Percentiles rank a stretch among this genome's conserved stretches.
phyloP scores from a whole-genome alignment of 768 basidiomycete species.

The Saitozyma podzolica region DNA sequence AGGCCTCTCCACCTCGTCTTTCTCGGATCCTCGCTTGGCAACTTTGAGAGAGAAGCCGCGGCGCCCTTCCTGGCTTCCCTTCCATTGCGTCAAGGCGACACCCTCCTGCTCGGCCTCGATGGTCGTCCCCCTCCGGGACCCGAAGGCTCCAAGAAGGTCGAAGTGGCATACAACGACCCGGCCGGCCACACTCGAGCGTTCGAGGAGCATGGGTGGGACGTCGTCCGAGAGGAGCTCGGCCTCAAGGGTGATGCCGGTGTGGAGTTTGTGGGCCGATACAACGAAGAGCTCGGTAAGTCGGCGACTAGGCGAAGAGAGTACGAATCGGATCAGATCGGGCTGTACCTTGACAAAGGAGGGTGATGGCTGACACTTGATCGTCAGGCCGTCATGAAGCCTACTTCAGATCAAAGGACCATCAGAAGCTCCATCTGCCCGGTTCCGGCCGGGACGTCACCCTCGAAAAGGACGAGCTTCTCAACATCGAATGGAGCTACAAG shows the following conservation, averaged over 20 bases:
- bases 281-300: constrained; percentile 38
- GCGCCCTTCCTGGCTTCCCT: constrained; percentile 72
- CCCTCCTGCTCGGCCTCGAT: constrained; percentile 86
- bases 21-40: constrained; percentile 87
- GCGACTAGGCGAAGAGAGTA: neutral
- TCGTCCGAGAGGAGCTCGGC: constrained; percentile 68
- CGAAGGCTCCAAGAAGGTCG: constrained; percentile 68
- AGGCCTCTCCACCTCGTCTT: constrained; percentile 79
- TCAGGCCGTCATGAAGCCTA: constrained; percentile 76
- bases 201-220: constrained; percentile 80
- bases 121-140: constrained; percentile 58
- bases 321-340: neutral
- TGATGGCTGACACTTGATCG: too few relatives aligned
- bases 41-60: constrained; percentile 73
- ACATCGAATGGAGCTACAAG: constrained; percentile 86
- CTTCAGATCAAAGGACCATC: constrained; percentile 66
- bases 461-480: constrained; percentile 70
- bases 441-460: constrained; percentile 57
- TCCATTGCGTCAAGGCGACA: constrained; percentile 74
- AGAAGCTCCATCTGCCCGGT: constrained; percentile 57
- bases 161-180: constrained; percentile 81
- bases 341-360: too few relatives aligned
- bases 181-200: constrained; percentile 71
- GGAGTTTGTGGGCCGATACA: constrained; percentile 47
- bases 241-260: constrained; percentile 35